Percentiles rank a stretch among this genome's conserved stretches.
Conservation (phyloP, 495 filamentous ascomycete genomes). For the Beverwykella pulmonaria region DNA sequence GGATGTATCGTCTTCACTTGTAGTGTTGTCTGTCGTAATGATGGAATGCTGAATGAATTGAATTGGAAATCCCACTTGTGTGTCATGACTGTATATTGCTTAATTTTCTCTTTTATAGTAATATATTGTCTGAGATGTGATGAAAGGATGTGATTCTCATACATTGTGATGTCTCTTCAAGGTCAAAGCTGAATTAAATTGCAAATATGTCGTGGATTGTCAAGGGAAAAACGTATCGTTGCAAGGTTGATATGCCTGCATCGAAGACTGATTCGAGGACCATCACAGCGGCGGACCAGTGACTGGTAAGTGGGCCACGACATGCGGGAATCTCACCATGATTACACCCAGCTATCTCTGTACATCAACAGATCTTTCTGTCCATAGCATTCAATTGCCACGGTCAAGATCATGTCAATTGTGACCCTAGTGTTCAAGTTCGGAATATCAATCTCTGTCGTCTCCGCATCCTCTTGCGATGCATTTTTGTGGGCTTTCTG, state of each 20-base stretch:
- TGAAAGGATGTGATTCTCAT: no score
- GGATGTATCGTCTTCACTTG: no score
- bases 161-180: no score
- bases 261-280: neutral
- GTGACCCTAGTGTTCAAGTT: slow-evolving; percentile 29
- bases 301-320: no score
- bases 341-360: slow-evolving; percentile 52
- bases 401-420: slow-evolving; percentile 83
- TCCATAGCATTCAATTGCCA: slow-evolving; percentile 87
- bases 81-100: neutral
- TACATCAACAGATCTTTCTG: slow-evolving; percentile 83
- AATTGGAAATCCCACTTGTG: neutral
- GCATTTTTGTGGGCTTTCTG: neutral
- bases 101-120: neutral
- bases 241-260: no score
- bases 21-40: no score
- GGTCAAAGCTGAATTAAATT: no score
- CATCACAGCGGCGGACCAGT: neutral
- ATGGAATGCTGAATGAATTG: neutral
- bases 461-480: neutral
- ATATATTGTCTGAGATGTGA: neutral
- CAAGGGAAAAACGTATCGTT: no score
- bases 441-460: slow-evolving; percentile 49
- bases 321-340: neutral
- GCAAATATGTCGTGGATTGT: no score